These are phyloP conservation scores for Cyberlindnera nakhonratchasimensis DNA, from an alignment of 805 yeast species.

Conservation along the genomic window DNA sequence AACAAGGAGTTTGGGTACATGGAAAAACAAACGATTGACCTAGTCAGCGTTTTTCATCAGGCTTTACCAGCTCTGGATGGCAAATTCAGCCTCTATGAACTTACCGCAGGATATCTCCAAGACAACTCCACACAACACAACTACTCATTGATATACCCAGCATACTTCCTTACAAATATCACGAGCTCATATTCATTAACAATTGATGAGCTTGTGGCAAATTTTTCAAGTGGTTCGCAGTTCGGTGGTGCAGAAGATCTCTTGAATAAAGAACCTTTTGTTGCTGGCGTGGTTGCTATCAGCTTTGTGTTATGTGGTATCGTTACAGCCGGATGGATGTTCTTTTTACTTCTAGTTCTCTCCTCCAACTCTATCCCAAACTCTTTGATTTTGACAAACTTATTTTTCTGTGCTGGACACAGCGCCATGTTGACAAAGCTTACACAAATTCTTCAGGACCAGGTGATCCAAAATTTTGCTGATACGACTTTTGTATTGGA, in stretches of 20 bases:
- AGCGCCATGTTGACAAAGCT: constrained; percentile 48
- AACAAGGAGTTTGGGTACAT: neutral
- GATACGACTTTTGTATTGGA: constrained; percentile 43
- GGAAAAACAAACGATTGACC: neutral
- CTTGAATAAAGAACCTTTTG: constrained; percentile 33
- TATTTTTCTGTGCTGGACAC: constrained; percentile 50
- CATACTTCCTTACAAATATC: constrained; percentile 48
- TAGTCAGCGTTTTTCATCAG: neutral
- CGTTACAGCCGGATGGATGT: constrained; percentile 68
- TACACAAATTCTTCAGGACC: constrained; percentile 43
- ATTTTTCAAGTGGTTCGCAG: constrained; percentile 5
- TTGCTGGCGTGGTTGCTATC: constrained; percentile 39
- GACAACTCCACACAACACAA: constrained; percentile 1
- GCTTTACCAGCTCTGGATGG: constrained; percentile 16
- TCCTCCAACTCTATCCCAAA: constrained; percentile 56
- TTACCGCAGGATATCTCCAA: constrained; percentile 21
- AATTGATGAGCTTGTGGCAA: constrained; percentile 7
- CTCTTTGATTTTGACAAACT: constrained; percentile 54
- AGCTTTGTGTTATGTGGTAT: constrained; percentile 52
- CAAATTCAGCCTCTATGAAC: constrained; percentile 20
- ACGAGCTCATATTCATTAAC: constrained; percentile 18
- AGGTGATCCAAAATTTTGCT: constrained; percentile 51
- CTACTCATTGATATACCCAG: constrained; percentile 31
- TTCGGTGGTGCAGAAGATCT: constrained; percentile 2
- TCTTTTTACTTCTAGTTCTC: constrained; percentile 52